Evolutionary conservation across 768 basidiomycete genomes (phyloP).

Genomic region (Auricularia heimuer): DNA sequence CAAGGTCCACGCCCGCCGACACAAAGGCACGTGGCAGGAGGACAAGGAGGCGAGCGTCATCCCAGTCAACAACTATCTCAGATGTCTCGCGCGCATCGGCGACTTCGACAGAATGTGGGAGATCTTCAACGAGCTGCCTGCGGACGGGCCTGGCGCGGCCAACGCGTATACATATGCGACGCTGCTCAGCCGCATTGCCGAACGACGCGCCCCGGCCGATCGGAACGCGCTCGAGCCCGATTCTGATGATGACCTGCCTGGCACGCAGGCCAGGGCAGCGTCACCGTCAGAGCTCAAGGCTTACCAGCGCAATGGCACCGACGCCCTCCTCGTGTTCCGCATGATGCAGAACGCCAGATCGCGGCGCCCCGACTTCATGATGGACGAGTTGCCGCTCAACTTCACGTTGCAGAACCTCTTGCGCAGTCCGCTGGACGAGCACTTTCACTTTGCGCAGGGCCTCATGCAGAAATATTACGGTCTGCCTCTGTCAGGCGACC

Average conservation of each 20-base stretch:
- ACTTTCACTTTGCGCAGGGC: constrained; percentile 45
- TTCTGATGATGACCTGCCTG: constrained; percentile 13
- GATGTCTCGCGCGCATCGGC: constrained; percentile 50
- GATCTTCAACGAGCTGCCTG: constrained; percentile 58
- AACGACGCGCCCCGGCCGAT: constrained; percentile 15
- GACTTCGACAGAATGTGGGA: constrained; percentile 63
- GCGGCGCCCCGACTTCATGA: constrained; percentile 32
- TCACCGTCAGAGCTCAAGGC: constrained; percentile 14
- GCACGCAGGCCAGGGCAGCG: constrained; percentile 10
- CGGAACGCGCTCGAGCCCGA: constrained; percentile 8
- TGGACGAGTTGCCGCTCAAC: constrained; percentile 54
- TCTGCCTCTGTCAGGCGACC: constrained; percentile 36
- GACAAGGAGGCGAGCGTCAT: constrained; percentile 37
- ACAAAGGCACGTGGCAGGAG: constrained; percentile 38
- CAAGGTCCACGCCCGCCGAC: constrained; percentile 36
- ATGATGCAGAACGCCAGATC: constrained; percentile 47
- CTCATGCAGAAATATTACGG: constrained; percentile 56
- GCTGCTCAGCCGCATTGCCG: constrained; percentile 46
- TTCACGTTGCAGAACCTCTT: constrained; percentile 43
- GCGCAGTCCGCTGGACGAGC: neutral
- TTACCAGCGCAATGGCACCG: constrained; percentile 34
- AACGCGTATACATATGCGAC: constrained; percentile 52
- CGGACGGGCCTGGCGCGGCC: constrained; percentile 53
- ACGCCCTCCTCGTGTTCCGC: constrained; percentile 64
- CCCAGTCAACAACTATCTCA: constrained; percentile 54